Evolutionary conservation across 306 rosid genomes (phyloP).

Genomic region (Lablab purpureus): DNA sequence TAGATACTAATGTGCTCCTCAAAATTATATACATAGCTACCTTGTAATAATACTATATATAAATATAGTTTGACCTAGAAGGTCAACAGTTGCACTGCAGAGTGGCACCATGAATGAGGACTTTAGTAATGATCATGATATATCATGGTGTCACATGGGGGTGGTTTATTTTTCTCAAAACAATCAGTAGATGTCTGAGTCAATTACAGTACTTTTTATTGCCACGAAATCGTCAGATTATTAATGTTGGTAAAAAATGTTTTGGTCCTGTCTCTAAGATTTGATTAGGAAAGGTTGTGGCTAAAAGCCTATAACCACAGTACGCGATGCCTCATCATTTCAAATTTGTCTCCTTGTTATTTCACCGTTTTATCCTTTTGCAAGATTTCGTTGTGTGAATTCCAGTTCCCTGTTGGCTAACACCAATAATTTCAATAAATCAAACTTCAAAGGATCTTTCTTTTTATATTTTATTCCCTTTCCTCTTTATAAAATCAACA

Average conservation of each 20-base stretch:
- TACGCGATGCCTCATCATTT: background rate
- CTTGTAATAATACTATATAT: background rate
- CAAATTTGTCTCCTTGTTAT: background rate
- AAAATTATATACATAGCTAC: background rate
- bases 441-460: conserved; percentile 5
- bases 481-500: background rate
- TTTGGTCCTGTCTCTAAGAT: background rate
- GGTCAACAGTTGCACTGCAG: background rate
- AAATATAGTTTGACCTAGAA: conserved; percentile 3
- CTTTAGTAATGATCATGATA: background rate
- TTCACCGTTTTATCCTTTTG: background rate
- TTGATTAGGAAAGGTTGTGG: conserved; percentile 5
- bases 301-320: background rate
- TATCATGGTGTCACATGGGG: background rate
- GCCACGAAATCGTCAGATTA: background rate
- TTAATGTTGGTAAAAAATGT: conserved; percentile 3
- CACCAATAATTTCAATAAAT: background rate
- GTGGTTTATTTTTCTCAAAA: background rate
- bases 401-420: background rate
- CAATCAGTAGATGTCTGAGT: background rate
- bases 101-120: conserved; percentile 19
- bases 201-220: conserved; percentile 14
- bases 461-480: background rate
- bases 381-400: background rate
- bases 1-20: background rate